Evolutionary conservation across 2,329 filamentous ascomycete species (phyloP), one percentile per base, ranked within the genome.

Genomic region (Proliferodiscus dingleyae): DNA sequence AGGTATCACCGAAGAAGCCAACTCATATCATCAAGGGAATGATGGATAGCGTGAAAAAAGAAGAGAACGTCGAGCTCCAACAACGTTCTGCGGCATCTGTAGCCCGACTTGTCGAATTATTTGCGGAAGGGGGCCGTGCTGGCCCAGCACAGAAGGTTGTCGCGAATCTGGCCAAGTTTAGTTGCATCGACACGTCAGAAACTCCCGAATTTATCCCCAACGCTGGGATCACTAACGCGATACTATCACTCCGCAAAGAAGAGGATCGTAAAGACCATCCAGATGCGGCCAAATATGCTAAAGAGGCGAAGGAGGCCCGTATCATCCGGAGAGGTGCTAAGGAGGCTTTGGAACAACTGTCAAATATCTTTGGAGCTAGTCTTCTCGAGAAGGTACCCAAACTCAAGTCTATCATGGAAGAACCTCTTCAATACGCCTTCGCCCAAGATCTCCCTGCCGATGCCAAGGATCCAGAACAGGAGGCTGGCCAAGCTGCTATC

Each of bases 21-120:
- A 89, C 88, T 51, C 80, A 84, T 15, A 81, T 95, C 10, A 98
- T 98, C 69, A 96, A 95, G 68, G 88, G 83, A 2, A 87, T 98
- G 67, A 98, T 98, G 93, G 93, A 98, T 65, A 97, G 91, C 60
- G 80, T 98, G 61, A 98, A 97, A 68, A 83, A 82, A 29, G 94
- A 98, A 63, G 93, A 96, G 59, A 97, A 94, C 60, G 68, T 85
- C 22, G 87, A 93, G 55, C 73, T 98, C 1, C 93, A 98, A 64
- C 81, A 80, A 57, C 85, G 91, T 19, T 95, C 91, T 22, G 88
- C 90, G 2, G 80, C 79, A 11, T 90, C 89, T 3, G 86, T 98
- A 42, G 88, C 89, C 5, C 79, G 78, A 30, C 80, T 97, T 16
- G 84, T 98, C n/a, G 83, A 87, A 54, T 75, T 93, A 18, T 93